Percentiles rank a stretch among this genome's conserved stretches.
These are phyloP conservation scores for Selaginella moellendorffii DNA, from an alignment of 75 land plant species.

Conservation along the genomic window DNA sequence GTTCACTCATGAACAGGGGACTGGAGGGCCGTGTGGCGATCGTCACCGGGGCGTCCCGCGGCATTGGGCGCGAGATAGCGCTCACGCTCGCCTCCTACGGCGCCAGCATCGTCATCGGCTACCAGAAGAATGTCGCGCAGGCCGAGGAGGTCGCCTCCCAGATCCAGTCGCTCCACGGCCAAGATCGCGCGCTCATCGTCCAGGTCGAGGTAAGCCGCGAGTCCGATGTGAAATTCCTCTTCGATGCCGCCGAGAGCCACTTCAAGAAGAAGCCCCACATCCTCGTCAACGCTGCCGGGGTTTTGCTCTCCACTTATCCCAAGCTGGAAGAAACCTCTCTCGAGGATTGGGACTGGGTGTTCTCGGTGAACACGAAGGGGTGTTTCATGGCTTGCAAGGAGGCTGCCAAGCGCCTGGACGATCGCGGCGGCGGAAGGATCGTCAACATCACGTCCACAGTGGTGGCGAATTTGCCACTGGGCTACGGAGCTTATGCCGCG, in stretches of 20 bases:
- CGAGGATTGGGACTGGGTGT: slow-evolving; percentile 34
- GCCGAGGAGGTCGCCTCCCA: slow-evolving; percentile 36
- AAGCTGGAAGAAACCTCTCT: slow-evolving; percentile 26
- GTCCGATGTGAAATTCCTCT: slow-evolving; percentile 37
- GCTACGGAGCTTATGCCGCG: slow-evolving; percentile 39
- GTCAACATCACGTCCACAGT: slow-evolving; percentile 25
- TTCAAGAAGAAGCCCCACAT: slow-evolving; percentile 32
- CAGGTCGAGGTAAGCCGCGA: slow-evolving; percentile 36
- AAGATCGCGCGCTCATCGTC: slow-evolving; percentile 31
- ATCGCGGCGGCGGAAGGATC: slow-evolving; percentile 48
- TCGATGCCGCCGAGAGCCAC: slow-evolving; percentile 36
- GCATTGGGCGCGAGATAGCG: slow-evolving; percentile 48
- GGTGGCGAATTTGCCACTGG: slow-evolving; percentile 27
- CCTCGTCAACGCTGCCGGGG: slow-evolving; percentile 49
- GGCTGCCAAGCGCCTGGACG: slow-evolving; percentile 36
- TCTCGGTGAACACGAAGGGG: slow-evolving; percentile 36
- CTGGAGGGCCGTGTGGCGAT: slow-evolving; percentile 46
- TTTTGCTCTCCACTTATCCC: slow-evolving; percentile 26
- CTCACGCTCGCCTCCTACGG: slow-evolving; percentile 44
- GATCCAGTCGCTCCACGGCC: slow-evolving; percentile 15
- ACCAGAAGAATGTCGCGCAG: slow-evolving; percentile 23
- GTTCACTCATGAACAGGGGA: neutral
- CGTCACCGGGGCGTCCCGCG: slow-evolving; percentile 68
- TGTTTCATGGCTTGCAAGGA: slow-evolving; percentile 37
- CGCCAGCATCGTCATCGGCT: slow-evolving; percentile 44